A percentile compares a stretch with the other conserved stretches of the same genome.
Conservation (phyloP, 352 stramenopile species). For the Phytophthora pinifolia region DNA sequence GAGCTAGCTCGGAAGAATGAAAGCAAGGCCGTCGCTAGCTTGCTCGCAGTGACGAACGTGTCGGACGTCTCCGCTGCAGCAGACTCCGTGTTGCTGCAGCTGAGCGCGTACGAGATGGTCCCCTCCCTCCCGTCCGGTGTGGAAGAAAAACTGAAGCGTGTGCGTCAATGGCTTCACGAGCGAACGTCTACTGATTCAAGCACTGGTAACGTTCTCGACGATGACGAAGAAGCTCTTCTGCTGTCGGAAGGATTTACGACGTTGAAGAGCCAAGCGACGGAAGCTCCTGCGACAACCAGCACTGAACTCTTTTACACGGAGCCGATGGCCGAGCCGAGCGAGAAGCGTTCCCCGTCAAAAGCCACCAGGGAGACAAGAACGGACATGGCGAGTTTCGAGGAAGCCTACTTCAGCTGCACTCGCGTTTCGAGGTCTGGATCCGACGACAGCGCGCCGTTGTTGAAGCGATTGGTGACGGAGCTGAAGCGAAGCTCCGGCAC, state of each 20-base stretch:
- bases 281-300: background rate
- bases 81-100: slow-evolving; percentile 24
- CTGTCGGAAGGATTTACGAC: slow-evolving; percentile 44
- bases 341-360: background rate
- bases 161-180: slow-evolving; percentile 41
- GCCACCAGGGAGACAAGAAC: background rate
- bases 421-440: background rate
- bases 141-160: slow-evolving; percentile 21
- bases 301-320: slow-evolving; percentile 27
- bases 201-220: slow-evolving; percentile 23
- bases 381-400: slow-evolving; percentile 26
- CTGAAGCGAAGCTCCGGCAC: slow-evolving; percentile 26
- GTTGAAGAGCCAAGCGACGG: slow-evolving; percentile 20
- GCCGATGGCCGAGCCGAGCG: slow-evolving; percentile 13
- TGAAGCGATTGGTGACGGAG: slow-evolving; percentile 16
- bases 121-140: slow-evolving; percentile 13
- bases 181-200: slow-evolving; percentile 15
- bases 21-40: slow-evolving; percentile 35
- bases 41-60: slow-evolving; percentile 31
- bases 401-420: slow-evolving; percentile 18
- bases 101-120: slow-evolving; percentile 27
- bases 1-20: slow-evolving; percentile 46
- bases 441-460: slow-evolving; percentile 3
- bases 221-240: slow-evolving; percentile 41
- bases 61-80: slow-evolving; percentile 28